These are phyloP conservation scores for Avena sativa DNA, from an alignment of 176 grass and related monocot genomes.

Conservation along the genomic window DNA sequence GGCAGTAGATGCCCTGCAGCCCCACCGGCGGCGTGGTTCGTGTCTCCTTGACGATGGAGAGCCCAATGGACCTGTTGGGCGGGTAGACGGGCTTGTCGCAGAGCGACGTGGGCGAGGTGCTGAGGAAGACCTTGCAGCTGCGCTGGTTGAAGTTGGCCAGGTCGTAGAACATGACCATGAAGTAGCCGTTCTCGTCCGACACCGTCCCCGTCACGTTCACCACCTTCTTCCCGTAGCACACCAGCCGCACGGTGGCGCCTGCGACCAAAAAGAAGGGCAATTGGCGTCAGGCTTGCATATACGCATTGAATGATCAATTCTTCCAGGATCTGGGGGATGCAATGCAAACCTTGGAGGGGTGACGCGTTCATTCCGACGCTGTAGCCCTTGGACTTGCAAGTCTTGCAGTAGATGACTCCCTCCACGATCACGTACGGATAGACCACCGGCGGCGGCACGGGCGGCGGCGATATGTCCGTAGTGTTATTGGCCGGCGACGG, in stretches of 20 bases:
- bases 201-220: constrained; percentile 59
- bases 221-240: constrained; percentile 61
- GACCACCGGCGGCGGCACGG: not conserved
- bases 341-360: constrained; percentile 52
- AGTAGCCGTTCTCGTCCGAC: constrained; percentile 57
- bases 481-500: not conserved
- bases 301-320: too few species aligned
- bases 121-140: constrained; percentile 59
- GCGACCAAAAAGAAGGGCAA: not conserved
- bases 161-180: constrained; percentile 62
- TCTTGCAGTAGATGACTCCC: constrained; percentile 69
- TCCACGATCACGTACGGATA: constrained; percentile 57
- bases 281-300: not conserved
- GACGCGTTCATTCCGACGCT: constrained; percentile 43
- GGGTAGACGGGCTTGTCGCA: constrained; percentile 60
- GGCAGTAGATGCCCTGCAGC: constrained; percentile 50
- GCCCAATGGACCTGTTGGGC: constrained; percentile 50
- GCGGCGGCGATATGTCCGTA: constrained; percentile 16
- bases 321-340: not conserved
- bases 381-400: constrained; percentile 58
- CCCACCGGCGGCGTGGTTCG: constrained; percentile 41
- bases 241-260: constrained; percentile 51
- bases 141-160: constrained; percentile 39
- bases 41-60: constrained; percentile 49
- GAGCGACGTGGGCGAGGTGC: constrained; percentile 45